Evolutionary conservation across 108 stramenopile genomes (phyloP).

Genomic region (Chaetoceros tenuissimus): DNA sequence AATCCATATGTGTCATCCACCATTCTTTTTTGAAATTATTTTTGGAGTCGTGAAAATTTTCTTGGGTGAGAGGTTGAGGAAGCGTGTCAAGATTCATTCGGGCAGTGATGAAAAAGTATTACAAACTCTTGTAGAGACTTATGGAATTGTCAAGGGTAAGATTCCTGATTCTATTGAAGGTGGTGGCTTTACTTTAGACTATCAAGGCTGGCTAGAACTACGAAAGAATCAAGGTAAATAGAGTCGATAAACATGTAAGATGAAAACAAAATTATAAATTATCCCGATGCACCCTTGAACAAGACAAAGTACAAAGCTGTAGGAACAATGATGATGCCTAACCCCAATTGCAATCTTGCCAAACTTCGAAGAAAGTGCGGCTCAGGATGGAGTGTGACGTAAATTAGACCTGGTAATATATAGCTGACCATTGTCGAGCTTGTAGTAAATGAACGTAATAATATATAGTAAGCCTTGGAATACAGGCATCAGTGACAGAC

Average conservation of each 20-base stretch:
- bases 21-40: conserved; percentile 34
- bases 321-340: neutral
- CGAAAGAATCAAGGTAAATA: no score
- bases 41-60: conserved; percentile 44
- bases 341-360: neutral
- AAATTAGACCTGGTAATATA: conserved; percentile 44
- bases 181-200: conserved; percentile 30
- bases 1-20: conserved; percentile 51
- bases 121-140: conserved; percentile 19
- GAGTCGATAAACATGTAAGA: no score
- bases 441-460: no score
- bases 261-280: no score
- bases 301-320: neutral
- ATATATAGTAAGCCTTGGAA: no score
- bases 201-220: conserved; percentile 17
- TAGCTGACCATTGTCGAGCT: conserved; percentile 61
- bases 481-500: no score
- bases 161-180: conserved; percentile 48
- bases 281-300: no score
- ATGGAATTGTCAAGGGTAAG: conserved; percentile 23
- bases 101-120: conserved; percentile 37
- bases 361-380: neutral
- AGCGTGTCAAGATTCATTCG: conserved; percentile 38
- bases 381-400: neutral
- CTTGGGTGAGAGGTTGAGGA: conserved; percentile 31